Evolutionary conservation across 495 filamentous ascomycete genomes (phyloP), one percentile per base, ranked within the genome.

Genomic region (Aspergillus affinis): DNA sequence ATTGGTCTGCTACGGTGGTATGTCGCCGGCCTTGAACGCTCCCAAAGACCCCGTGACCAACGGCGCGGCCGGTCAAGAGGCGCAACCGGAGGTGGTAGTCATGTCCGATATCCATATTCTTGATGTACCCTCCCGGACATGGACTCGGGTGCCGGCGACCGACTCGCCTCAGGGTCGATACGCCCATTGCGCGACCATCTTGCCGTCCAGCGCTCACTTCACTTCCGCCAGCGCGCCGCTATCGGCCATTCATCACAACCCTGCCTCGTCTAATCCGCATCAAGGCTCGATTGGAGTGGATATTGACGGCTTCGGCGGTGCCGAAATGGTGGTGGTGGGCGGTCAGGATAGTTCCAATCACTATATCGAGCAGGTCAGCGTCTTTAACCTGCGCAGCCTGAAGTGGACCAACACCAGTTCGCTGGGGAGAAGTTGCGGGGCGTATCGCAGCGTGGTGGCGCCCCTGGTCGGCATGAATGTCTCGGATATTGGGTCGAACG

Each of bases 21-120:
- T 98, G 94, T 96, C 93, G 6, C 93, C 92, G 13, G 86, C 86
- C 5, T 76, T 84, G 7, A 77, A 71, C 48, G 59, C 77, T 45
- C 61, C 64, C 65, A 81, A 72, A 63, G 85, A 73, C 60, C 61
- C 69, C 46, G 60, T 66, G 67, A 78, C 55, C 70, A 72, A 67
- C 51, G 70, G 57, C 65, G 77, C 54, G 64, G 61, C 55, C 52
- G 74, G 81, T 0, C 80, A 83, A 61, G 91, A 93, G 50, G 75
- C 85, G 26, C 91, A 94, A 62, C 86, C 90, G 26, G 94, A 97
- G 71, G 90, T 97, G 8, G 87, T 93, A 6, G 94, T 98, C 56
- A 96, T 98, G 92, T 95, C 92, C 9, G 94, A 98, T 78, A 93
- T 98, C 56, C 91, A 97, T 72, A 92, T 98, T 7, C 97, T 89